phyloP scores from a whole-genome alignment of 345 rosid genomes.

The Erysimum cheiranthoides region DNA sequence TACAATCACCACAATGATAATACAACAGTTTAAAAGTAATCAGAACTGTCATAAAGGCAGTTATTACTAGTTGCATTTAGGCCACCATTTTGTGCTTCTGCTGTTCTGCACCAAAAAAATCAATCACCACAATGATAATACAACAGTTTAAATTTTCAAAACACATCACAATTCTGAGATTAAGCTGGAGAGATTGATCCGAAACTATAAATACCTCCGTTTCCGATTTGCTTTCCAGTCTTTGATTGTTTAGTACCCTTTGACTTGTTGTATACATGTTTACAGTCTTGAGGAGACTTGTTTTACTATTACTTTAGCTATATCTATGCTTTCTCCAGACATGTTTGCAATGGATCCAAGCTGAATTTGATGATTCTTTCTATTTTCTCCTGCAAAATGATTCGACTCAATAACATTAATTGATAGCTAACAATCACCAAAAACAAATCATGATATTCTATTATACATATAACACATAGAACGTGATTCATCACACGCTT shows the following conservation, averaged over 20 bases:
- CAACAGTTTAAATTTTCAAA: no score
- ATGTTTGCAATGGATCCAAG: slow-evolving; percentile 36
- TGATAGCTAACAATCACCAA: background rate
- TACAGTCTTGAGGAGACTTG: slow-evolving; percentile 41
- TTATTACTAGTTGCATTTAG: slow-evolving; percentile 51
- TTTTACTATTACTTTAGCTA: slow-evolving; percentile 39
- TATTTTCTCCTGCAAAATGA: slow-evolving; percentile 53
- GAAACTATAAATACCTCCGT: slow-evolving; percentile 50
- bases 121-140: slow-evolving; percentile 32
- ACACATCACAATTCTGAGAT: no score
- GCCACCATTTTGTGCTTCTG: slow-evolving; percentile 54
- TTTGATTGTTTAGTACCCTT: slow-evolving; percentile 50
- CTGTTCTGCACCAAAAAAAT: no score
- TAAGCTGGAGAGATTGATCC: background rate
- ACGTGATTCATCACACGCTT: no score
- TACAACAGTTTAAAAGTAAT: no score
- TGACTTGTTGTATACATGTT: slow-evolving; percentile 48
- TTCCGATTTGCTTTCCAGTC: slow-evolving; percentile 41
- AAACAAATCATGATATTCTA: no score
- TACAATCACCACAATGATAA: no score
- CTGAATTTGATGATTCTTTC: slow-evolving; percentile 44
- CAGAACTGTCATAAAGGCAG: slow-evolving; percentile 74
- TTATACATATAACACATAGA: no score
- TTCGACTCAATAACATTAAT: background rate
- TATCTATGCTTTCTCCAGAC: slow-evolving; percentile 37